These are phyloP conservation scores for Hanseniaspora singularis DNA, from an alignment of 805 yeast species.

Conservation along the genomic window DNA sequence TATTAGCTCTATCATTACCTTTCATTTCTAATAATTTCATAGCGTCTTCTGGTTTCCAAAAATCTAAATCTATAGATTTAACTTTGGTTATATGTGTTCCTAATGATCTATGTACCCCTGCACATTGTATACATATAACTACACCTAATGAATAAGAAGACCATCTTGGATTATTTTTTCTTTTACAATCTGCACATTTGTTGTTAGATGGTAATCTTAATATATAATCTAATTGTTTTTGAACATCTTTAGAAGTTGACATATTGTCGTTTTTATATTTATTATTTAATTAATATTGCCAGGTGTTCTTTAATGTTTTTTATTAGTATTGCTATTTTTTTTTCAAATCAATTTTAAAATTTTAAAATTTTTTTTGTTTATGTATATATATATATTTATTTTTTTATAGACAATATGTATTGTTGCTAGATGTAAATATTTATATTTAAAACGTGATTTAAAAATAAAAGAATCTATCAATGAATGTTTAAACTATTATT, in stretches of 20 bases:
- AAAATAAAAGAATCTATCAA: too few relatives aligned
- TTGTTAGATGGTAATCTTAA: constrained; percentile 68
- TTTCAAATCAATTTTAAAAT: too few relatives aligned
- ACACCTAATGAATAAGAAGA: constrained; percentile 94
- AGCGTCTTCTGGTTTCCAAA: constrained; percentile 92
- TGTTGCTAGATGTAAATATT: too few relatives aligned
- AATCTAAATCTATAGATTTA: constrained; percentile 85
- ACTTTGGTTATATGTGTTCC: constrained; percentile 93
- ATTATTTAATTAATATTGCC: too few relatives aligned
- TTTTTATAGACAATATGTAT: too few relatives aligned
- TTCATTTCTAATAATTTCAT: constrained; percentile 78
- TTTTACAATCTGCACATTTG: constrained; percentile 84
- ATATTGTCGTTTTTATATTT: background rate
- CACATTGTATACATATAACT: constrained; percentile 85
- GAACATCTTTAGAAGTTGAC: constrained; percentile 21
- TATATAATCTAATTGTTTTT: constrained; percentile 54
- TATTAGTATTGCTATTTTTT: too few relatives aligned
- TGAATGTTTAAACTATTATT: too few relatives aligned
- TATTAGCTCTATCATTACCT: constrained; percentile 56
- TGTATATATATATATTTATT: too few relatives aligned
- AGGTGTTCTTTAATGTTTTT: background rate
- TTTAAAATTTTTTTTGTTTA: too few relatives aligned
- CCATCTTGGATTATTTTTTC: constrained; percentile 88
- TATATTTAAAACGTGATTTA: too few relatives aligned
- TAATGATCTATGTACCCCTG: constrained; percentile 89